Evolutionary conservation across 2,329 filamentous ascomycete species (phyloP), one percentile per base, ranked within the genome.

Genomic region (Davidsoniella australis): DNA sequence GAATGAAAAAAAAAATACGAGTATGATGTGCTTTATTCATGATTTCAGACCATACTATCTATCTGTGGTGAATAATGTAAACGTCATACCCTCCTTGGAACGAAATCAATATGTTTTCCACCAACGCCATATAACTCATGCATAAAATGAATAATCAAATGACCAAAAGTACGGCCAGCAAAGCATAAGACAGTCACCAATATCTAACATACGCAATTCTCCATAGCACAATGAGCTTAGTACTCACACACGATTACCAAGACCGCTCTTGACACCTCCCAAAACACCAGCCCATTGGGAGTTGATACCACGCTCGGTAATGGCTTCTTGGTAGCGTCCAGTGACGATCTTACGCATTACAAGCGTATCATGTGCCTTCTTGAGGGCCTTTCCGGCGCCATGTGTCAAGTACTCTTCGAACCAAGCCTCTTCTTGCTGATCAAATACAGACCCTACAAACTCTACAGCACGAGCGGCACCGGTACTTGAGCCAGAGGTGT

Each of bases 391-490:
- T 2, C 82, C 82, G 41, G 76, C 75, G 9, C 82, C 80, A 4
- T 68, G 66, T 0, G 75, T 68, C 37, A 93, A 65, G 51, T 73
- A 81, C 23, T 81, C 74, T 55, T 81, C 76, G 54, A 93, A 77
- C 81, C 83, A 89, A 4, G 60, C 60, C 59, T 88, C 83, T 59
- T 94, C 86, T 16, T 74, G 67, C 1, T 68, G 61, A 51, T 76
- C 76, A n/a, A 93, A 73, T 0, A 85, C 82, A 54, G 89, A 63
- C 53, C 80, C 79, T 7, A 85, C 72, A 0, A 93, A 68, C 60
- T 89, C 82, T 42, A 76, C 72, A 0, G 78, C 77, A 16, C 75
- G 73, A 14, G 71, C 67, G 2, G 76, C 73, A 2, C 63, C 61
- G 4, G 66, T 64, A 12, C 68, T 62, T 3, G 55, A 58, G 4